Percentiles rank a stretch among this genome's conserved stretches.
phyloP scores from a whole-genome alignment of 73 alveolate genomes.

The Paramecium primaurelia region DNA sequence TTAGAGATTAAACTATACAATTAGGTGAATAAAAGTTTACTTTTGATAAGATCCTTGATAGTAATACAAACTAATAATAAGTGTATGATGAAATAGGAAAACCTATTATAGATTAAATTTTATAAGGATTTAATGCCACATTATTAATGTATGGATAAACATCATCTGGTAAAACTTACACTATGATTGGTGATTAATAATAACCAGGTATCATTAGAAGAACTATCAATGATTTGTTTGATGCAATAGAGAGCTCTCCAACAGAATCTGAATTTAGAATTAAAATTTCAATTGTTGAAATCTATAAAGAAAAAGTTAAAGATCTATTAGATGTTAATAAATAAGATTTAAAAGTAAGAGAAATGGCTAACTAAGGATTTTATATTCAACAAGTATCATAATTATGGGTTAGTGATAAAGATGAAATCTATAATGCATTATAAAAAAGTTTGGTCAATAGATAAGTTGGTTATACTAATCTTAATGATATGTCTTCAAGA shows the following conservation, averaged over 20 bases:
- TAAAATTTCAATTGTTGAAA: slow-evolving; percentile 85
- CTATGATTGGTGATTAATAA: slow-evolving; percentile 84
- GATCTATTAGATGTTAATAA: slow-evolving; percentile 82
- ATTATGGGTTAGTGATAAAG: slow-evolving; percentile 69
- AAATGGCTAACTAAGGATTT: slow-evolving; percentile 85
- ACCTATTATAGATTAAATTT: slow-evolving; percentile 85
- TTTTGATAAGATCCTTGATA: slow-evolving; percentile 89
- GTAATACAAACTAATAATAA: slow-evolving; percentile 71
- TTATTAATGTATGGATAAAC: slow-evolving; percentile 90
- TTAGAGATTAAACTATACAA: slow-evolving; percentile 18
- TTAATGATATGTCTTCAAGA: slow-evolving; percentile 92
- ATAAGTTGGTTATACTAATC: slow-evolving; percentile 75
- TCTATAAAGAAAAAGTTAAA: slow-evolving; percentile 86
- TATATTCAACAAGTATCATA: slow-evolving; percentile 85
- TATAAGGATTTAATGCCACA: slow-evolving; percentile 89
- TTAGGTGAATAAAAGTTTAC: slow-evolving; percentile 68
- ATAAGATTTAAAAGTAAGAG: slow-evolving; percentile 81
- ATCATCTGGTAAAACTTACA: slow-evolving; percentile 88
- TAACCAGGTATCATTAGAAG: slow-evolving; percentile 88
- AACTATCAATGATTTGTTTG: slow-evolving; percentile 85
- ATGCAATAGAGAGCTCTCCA: slow-evolving; percentile 73
- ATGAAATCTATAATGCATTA: slow-evolving; percentile 80
- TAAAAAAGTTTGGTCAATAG: slow-evolving; percentile 82
- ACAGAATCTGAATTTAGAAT: slow-evolving; percentile 85
- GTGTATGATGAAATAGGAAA: slow-evolving; percentile 84